A percentile compares a stretch with the other conserved stretches of the same genome.
Evolutionary conservation across 768 basidiomycete species (phyloP).

Genomic region (Rhizopogon salebrosus): DNA sequence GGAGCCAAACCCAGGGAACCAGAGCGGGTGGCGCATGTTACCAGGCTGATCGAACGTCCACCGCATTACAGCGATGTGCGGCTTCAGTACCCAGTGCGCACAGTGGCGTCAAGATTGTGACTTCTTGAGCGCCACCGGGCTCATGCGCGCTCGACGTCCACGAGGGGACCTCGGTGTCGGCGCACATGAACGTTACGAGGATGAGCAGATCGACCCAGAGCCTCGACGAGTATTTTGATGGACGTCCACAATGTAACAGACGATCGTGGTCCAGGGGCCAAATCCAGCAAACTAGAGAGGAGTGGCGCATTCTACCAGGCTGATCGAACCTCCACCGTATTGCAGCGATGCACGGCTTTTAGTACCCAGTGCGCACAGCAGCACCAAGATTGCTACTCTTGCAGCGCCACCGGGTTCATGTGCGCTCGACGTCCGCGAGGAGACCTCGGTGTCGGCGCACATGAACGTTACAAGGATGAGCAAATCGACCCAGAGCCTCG

Average conservation of each 20-base stretch:
- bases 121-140: slow-evolving; percentile 1
- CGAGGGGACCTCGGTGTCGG: slow-evolving; percentile 6
- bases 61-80: slow-evolving; percentile 6
- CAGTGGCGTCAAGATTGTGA: slow-evolving; percentile 2
- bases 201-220: neutral
- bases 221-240: slow-evolving; percentile 1
- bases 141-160: slow-evolving; percentile 7
- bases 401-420: slow-evolving; percentile 2
- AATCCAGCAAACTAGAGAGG: neutral
- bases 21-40: neutral
- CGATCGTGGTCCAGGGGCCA: too few relatives aligned
- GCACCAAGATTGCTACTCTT: neutral
- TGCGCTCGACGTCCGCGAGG: slow-evolving; percentile 4
- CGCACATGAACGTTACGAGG: slow-evolving; percentile 1
- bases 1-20: too few relatives aligned
- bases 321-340: neutral
- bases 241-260: neutral
- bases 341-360: neutral
- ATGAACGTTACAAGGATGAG: neutral
- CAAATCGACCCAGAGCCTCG: neutral
- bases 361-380: neutral
- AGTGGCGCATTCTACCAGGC: neutral
- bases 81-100: slow-evolving; percentile 2
- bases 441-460: slow-evolving; percentile 3
- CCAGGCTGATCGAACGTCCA: neutral